Base-by-base conservation (phyloP, 257 asterid species). In the Primulina huaijiensis region DNA sequence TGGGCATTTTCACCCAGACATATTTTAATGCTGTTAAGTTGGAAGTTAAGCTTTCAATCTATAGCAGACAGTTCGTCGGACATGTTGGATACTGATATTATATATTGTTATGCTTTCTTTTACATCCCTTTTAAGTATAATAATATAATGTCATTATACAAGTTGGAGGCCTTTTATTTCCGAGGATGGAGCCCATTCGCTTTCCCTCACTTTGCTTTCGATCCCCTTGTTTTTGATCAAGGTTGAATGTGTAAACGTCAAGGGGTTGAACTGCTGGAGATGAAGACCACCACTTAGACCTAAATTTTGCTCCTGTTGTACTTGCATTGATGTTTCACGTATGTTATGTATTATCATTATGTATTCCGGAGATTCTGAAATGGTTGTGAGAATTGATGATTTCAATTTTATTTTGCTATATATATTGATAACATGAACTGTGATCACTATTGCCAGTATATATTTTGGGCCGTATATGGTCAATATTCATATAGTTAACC, bases 1-100 rank as follows among this genome's bases (percentile, higher is more conserved):
- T 1, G 88, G 92, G 58, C 89, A 66, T 34, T 84, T 82, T 82
- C 72, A 84, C 69, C 97, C 95, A 0, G 97, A 90, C 67, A 73
- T 88, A 56, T 88, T 84, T 76, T 90, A 62, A 79, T 73, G 3
- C 6, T 14, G 53, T 14, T 27, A 43, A 43, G n/a, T 43, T 43
- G 53, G 53, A 43, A 43, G 53, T 43, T 43, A 11, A 43, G n/a
- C 53, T 43, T 12, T 33, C 3, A 19, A 33, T 20, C 21, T 10
- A 5, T 33, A 30, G 30, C 40, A 31, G 6, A 52, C 11, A 35
- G 40, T 62, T 7, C 61, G 72, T 62, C 21, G 75, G 75, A 43
- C 38, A 21, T 37, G 72, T 60, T 65, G 17, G 16, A 50, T 61
- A n/a, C 53, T 23, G 27, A 57, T 8, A 16, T 34, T 27, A 65